phyloP scores from a whole-genome alignment of 2,329 filamentous ascomycete genomes.

The Xylariaceae sp. region DNA sequence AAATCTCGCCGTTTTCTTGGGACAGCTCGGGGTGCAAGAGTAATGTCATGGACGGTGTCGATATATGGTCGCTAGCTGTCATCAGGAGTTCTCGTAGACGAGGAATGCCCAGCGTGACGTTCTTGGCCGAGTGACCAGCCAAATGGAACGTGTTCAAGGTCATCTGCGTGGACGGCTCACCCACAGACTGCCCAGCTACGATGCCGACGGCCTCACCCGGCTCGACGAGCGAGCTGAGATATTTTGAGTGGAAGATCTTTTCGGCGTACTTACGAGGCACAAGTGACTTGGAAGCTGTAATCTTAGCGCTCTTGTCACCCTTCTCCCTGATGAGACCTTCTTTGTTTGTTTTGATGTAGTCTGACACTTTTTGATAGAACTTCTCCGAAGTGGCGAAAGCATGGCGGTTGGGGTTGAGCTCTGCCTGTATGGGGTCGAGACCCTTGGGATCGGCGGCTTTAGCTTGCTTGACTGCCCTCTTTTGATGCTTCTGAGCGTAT shows the following conservation, averaged over 20 bases:
- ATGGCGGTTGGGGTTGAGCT: constrained; percentile 71
- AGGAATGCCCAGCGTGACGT: constrained; percentile 97
- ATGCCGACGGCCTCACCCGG: constrained; percentile 96
- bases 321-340: constrained; percentile 55
- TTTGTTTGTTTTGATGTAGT: constrained; percentile 75
- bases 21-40: constrained; percentile 70
- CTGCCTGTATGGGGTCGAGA: constrained; percentile 71
- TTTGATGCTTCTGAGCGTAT: constrained; percentile 71
- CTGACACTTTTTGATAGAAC: constrained; percentile 68
- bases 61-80: constrained; percentile 87
- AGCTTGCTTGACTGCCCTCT: constrained; percentile 72
- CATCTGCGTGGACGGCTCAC: constrained; percentile 98
- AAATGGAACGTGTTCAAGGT: constrained; percentile 99
- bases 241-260: constrained; percentile 84
- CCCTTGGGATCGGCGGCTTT: constrained; percentile 52
- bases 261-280: constrained; percentile 67
- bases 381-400: constrained; percentile 86
- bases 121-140: constrained; percentile 96
- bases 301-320: constrained; percentile 34
- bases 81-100: constrained; percentile 96
- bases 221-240: constrained; percentile 85
- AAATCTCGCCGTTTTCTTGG: constrained; percentile 65
- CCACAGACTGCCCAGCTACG: constrained; percentile 92
- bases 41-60: constrained; percentile 87
- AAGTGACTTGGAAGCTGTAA: constrained; percentile 20